phyloP scores from a whole-genome alignment of 2,329 filamentous ascomycete genomes.

The Arthroderma sp. region DNA sequence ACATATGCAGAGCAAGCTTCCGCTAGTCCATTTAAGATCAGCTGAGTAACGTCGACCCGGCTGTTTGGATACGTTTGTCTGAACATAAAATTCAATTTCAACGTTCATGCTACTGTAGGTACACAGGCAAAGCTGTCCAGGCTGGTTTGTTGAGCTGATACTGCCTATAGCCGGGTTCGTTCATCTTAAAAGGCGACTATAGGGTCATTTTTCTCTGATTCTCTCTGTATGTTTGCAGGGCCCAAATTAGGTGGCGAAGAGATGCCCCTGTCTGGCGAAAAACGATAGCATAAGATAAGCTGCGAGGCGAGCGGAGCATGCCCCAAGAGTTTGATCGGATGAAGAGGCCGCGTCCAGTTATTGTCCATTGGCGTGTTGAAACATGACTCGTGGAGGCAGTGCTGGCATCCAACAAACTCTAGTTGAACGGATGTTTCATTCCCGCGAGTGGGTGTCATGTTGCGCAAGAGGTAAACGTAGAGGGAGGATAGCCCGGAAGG shows the following conservation, averaged over 20 bases:
- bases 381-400: not conserved
- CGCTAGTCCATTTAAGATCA: constrained; percentile 21
- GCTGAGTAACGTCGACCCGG: constrained; percentile 29
- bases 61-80: constrained; percentile 18
- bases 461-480: not conserved
- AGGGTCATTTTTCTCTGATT: not conserved
- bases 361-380: no score
- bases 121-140: not conserved
- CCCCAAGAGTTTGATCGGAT: constrained; percentile 1
- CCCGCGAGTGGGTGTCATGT: not conserved
- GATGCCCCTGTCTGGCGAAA: no score
- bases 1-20: constrained; percentile 10
- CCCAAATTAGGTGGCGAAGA: no score
- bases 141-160: not conserved
- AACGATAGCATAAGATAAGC: no score
- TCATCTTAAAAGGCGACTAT: not conserved
- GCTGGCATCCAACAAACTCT: not conserved
- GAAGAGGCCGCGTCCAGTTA: not conserved
- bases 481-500: not conserved
- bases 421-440: not conserved
- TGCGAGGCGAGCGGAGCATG: not conserved
- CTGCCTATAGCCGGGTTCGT: not conserved
- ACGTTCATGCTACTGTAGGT: constrained; percentile 22
- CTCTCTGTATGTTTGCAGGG: not conserved
- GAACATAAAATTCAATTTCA: constrained; percentile 27